Percentiles rank a stretch among this genome's conserved stretches.
Conservation (phyloP, 2,329 filamentous ascomycete species). For the Alternaria tenuissima region DNA sequence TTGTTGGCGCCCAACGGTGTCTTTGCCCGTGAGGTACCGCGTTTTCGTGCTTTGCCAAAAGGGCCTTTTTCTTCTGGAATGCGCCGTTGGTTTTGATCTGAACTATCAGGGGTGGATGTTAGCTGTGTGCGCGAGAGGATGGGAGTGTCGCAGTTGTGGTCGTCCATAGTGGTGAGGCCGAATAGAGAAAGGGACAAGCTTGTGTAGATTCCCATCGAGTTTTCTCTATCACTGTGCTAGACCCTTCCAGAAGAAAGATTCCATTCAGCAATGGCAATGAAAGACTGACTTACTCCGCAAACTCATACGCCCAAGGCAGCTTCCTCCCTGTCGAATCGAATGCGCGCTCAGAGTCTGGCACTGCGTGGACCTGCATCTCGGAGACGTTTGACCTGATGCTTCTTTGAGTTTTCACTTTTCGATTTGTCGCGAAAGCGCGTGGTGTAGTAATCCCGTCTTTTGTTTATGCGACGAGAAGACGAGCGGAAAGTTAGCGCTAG, state of each 20-base stretch:
- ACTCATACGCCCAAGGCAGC: conserved; percentile 70
- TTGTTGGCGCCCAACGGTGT: conserved; percentile 65
- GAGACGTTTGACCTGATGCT: neutral
- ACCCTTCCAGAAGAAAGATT: neutral
- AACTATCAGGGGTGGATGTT: conserved; percentile 31
- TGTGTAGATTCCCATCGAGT: neutral
- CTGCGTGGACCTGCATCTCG: conserved; percentile 71
- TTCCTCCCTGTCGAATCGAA: conserved; percentile 66
- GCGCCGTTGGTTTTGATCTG: conserved; percentile 59
- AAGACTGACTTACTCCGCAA: conserved; percentile 62
- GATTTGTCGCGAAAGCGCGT: conserved; percentile 14
- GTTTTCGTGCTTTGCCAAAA: conserved; percentile 63
- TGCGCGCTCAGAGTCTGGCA: conserved; percentile 69
- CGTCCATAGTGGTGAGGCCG: neutral
- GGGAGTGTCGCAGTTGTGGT: conserved; percentile 2
- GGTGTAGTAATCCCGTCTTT: conserved; percentile 18
- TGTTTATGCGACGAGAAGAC: conserved; percentile 40
- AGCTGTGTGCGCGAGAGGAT: conserved; percentile 15
- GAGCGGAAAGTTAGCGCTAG: conserved; percentile 23
- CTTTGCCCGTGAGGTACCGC: conserved; percentile 60
- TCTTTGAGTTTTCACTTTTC: neutral
- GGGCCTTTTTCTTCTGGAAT: conserved; percentile 68
- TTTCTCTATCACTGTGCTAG: neutral
- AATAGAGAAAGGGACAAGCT: neutral
- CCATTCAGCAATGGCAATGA: conserved; percentile 1